Conservation (phyloP, 2,329 filamentous ascomycete species). For the Lasiodiplodia sp. region DNA sequence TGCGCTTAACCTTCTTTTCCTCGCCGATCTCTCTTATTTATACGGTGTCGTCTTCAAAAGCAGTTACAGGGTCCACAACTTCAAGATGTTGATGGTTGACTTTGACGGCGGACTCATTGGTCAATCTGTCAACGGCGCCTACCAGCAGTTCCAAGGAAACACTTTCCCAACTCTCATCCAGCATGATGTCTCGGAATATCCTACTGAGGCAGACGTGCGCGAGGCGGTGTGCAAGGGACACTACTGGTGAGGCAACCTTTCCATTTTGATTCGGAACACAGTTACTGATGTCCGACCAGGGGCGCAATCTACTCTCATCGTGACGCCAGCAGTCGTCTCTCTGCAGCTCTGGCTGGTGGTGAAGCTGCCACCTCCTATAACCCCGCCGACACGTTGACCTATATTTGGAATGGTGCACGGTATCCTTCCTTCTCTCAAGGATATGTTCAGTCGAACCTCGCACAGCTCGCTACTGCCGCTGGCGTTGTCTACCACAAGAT, state of each 20-base stretch:
- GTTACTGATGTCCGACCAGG: constrained; percentile 14
- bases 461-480: constrained; percentile 41
- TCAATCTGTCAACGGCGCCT: constrained; percentile 42
- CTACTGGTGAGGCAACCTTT: constrained; percentile 37
- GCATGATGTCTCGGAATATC: constrained; percentile 37
- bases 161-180: constrained; percentile 46
- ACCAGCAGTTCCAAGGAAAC: constrained; percentile 38
- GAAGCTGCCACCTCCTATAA: constrained; percentile 45
- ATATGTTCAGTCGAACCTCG: constrained; percentile 42
- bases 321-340: constrained; percentile 50
- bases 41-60: constrained; percentile 50
- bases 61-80: constrained; percentile 41
- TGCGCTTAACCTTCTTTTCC: constrained; percentile 46
- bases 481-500: constrained; percentile 44
- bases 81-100: constrained; percentile 49
- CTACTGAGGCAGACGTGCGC: constrained; percentile 37
- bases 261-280: background rate
- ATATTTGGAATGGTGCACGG: constrained; percentile 56
- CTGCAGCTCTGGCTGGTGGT: constrained; percentile 46
- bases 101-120: constrained; percentile 50
- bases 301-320: constrained; percentile 38
- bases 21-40: constrained; percentile 46
- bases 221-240: constrained; percentile 46
- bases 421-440: constrained; percentile 51
- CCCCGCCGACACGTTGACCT: constrained; percentile 44